Percentiles rank a stretch among this genome's conserved stretches.
phyloP scores from a whole-genome alignment of 306 rosid species.

The Medicago truncatula region DNA sequence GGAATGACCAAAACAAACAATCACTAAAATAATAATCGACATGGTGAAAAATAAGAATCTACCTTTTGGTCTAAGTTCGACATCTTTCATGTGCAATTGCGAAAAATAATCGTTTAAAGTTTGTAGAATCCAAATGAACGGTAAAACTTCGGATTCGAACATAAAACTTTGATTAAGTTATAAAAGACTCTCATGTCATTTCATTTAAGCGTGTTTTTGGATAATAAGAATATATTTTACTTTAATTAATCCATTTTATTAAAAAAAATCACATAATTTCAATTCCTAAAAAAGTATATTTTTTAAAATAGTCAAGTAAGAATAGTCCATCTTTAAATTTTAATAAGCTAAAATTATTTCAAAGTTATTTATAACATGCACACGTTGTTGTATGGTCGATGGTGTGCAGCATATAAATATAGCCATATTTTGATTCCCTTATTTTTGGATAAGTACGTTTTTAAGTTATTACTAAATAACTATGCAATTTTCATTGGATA shows the following conservation, averaged over 20 bases:
- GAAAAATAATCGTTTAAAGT: too few species aligned
- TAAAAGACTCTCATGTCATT: too few species aligned
- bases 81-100: too few species aligned
- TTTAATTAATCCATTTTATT: neutral
- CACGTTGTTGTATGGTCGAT: conserved; percentile 49
- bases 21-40: neutral
- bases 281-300: neutral
- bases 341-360: neutral
- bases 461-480: conserved; percentile 25
- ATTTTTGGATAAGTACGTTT: conserved; percentile 41
- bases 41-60: neutral
- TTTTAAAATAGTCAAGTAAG: neutral
- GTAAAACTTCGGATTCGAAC: too few species aligned
- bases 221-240: neutral
- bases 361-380: conserved; percentile 26
- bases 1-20: neutral
- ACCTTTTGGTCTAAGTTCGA: too few species aligned
- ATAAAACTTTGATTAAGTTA: too few species aligned
- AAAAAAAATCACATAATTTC: neutral
- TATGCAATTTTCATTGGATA: conserved; percentile 44
- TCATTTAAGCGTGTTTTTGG: too few species aligned
- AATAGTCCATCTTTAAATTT: neutral
- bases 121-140: too few species aligned
- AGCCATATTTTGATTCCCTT: conserved; percentile 37
- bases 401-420: conserved; percentile 42